A percentile compares a stretch with the other conserved stretches of the same genome.
These are phyloP conservation scores for Pseudogymnoascus sp. DNA, from an alignment of 2,329 filamentous ascomycete genomes.

Conservation along the genomic window DNA sequence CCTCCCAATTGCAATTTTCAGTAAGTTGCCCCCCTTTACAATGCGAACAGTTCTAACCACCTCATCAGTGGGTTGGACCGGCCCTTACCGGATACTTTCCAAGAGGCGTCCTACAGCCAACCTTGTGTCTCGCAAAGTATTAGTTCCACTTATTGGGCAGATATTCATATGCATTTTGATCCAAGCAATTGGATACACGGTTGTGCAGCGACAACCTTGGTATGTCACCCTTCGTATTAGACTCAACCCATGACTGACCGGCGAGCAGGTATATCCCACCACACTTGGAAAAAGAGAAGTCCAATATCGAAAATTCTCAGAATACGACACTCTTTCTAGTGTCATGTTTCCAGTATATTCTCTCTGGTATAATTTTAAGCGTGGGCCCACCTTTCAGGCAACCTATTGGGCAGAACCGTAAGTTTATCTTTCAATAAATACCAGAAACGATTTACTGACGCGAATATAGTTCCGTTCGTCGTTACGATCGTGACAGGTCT, in stretches of 20 bases:
- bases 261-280: conserved; percentile 64
- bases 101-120: conserved; percentile 85
- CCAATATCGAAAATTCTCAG: conserved; percentile 83
- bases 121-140: conserved; percentile 83
- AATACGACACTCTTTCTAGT: conserved; percentile 86
- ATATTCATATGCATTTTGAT: conserved; percentile 72
- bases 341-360: conserved; percentile 90
- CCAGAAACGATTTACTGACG: conserved; percentile 9
- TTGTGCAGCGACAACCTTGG: conserved; percentile 74
- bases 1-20: conserved; percentile 92
- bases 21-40: conserved; percentile 34
- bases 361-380: conserved; percentile 80
- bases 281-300: conserved; percentile 63
- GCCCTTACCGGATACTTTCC: conserved; percentile 66
- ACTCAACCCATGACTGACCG: conserved; percentile 15
- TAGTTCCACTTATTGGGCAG: conserved; percentile 82
- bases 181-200: conserved; percentile 65
- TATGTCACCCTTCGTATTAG: conserved; percentile 29
- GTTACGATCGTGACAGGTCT: conserved; percentile 63
- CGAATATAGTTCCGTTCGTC: conserved; percentile 65
- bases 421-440: conserved; percentile 28
- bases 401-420: conserved; percentile 69
- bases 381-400: conserved; percentile 88
- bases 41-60: background rate
- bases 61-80: conserved; percentile 78